Base-by-base conservation (phyloP, 495 filamentous ascomycete species). In the Aeminium ludgeri region DNA sequence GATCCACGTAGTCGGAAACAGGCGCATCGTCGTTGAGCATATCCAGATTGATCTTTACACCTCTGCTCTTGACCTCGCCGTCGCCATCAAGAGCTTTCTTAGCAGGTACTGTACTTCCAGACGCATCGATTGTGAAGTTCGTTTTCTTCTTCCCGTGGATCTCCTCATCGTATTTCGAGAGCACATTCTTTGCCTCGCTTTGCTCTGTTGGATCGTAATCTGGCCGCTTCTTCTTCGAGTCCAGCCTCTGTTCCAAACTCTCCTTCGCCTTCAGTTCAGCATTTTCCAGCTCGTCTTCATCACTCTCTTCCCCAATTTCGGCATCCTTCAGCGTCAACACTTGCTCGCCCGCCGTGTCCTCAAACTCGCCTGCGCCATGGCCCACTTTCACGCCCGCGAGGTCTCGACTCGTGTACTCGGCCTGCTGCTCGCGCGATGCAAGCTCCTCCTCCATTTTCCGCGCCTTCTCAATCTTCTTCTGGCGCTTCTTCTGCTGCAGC, bases 101-200 rank as follows among this genome's bases (percentile, higher is more conserved):
- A 10, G 66, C 63, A 36, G 76, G 64, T 49, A 63, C 57, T 4
- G 73, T 74, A 29, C 71, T 77, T 16, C 82, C 85, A 41, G 73
- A 65, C 1, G 73, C 77, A 56, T 85, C 84, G 23, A 97, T 63
- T 0, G 80, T 91, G 54, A 97, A 96, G 12, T 68, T 65, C 60
- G 92, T 95, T 36, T 73, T 70, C 61, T 87, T 89, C 63, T 92
- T 94, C 40, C 85, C 86, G 30, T 82, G 73, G 35, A 94, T 92
- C 52, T 91, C 86, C 53, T 94, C 87, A 49, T 96, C 89, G 55
- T 97, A 97, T 43, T 97, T 84, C 17, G 74, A 68, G 34, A 97
- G 63, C 20, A 97, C 69, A 2, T 63, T 64, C 36, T 65, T 68
- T 37, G 74, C 79, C 44, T 78, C 80, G 41, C 74, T 74, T 12